phyloP scores from a whole-genome alignment of 768 basidiomycete species.

The Lactarius tabidus region DNA sequence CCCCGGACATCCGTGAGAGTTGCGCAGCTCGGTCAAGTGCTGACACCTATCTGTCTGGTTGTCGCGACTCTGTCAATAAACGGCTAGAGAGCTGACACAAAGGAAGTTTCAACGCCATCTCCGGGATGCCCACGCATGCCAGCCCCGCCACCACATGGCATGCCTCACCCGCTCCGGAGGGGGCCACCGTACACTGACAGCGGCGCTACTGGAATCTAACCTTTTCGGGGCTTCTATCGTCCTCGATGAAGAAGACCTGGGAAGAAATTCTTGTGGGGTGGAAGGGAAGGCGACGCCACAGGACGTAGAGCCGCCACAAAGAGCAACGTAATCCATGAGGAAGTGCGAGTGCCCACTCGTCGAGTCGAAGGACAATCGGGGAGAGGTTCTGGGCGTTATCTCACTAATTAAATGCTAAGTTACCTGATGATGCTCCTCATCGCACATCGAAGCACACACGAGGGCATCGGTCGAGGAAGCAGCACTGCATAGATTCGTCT shows the following conservation, averaged over 20 bases:
- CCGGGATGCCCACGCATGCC: background rate
- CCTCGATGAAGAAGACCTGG: background rate
- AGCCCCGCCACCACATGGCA: background rate
- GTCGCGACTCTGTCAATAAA: background rate
- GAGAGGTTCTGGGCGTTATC: background rate
- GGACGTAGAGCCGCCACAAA: background rate
- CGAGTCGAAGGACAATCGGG: background rate
- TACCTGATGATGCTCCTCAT: background rate
- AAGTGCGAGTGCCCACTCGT: background rate
- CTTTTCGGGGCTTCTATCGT: background rate
- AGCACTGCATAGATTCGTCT: background rate
- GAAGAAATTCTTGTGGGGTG: background rate
- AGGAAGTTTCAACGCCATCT: background rate
- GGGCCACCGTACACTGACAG: background rate
- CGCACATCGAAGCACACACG: background rate
- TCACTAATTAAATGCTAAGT: background rate
- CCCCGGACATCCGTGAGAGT: background rate
- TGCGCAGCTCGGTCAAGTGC: background rate
- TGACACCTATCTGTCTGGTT: background rate
- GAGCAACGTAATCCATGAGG: background rate
- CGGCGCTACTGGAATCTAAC: background rate
- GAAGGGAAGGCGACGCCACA: background rate
- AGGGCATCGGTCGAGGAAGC: background rate
- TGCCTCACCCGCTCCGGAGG: background rate
- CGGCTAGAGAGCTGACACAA: background rate